Conservation (phyloP, 2,329 filamentous ascomycete genomes). For the Penicillium sp. region DNA sequence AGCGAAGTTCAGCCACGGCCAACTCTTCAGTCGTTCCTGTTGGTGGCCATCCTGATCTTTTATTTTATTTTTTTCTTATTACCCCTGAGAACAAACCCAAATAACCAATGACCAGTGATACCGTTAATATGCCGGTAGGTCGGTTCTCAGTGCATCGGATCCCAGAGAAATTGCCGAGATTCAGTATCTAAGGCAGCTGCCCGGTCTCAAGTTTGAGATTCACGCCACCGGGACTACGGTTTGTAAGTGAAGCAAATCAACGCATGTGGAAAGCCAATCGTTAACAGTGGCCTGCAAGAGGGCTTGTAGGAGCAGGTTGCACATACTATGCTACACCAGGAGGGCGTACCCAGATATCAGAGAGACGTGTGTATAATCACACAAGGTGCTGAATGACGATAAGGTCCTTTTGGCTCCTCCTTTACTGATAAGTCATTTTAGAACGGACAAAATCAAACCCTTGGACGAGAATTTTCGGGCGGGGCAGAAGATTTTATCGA, state of each 20-base stretch:
- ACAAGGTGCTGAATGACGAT: constrained; percentile 55
- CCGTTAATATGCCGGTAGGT: constrained; percentile 47
- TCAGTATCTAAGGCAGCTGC: constrained; percentile 76
- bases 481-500: constrained; percentile 9
- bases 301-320: constrained; percentile 86
- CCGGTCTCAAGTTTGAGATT: constrained; percentile 79
- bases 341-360: constrained; percentile 78
- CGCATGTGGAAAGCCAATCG: neutral
- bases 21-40: too few relatives aligned
- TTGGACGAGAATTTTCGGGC: constrained; percentile 51
- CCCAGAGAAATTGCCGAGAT: constrained; percentile 82
- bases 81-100: too few relatives aligned
- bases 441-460: constrained; percentile 80
- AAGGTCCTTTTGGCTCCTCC: neutral
- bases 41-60: too few relatives aligned
- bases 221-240: constrained; percentile 89
- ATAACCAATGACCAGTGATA: neutral
- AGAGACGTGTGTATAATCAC: constrained; percentile 82
- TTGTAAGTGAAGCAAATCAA: constrained; percentile 56
- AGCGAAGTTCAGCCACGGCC: neutral
- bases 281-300: constrained; percentile 57
- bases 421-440: constrained; percentile 32
- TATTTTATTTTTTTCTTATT: too few relatives aligned
- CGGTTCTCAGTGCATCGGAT: constrained; percentile 74
- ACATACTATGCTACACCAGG: constrained; percentile 72